Conservation (phyloP, 306 rosid genomes). For the Mucuna pruriens region DNA sequence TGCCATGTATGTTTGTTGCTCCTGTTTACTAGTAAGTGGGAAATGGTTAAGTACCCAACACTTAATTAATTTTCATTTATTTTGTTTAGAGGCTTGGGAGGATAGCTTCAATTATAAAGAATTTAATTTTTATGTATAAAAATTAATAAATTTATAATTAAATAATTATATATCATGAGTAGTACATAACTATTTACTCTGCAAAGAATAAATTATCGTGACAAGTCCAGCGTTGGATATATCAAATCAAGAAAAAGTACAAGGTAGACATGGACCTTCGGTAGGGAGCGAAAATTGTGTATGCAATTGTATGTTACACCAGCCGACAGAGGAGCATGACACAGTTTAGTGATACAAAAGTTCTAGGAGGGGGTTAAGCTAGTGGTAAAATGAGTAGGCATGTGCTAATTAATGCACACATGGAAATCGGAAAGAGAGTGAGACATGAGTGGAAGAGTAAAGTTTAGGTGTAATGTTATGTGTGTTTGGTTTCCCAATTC, state of each 20-base stretch:
- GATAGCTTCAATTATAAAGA: constrained; percentile 12
- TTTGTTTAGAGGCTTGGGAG: constrained; percentile 15
- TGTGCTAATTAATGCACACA: constrained; percentile 35
- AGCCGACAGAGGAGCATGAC: constrained; percentile 35
- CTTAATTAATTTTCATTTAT: constrained; percentile 25
- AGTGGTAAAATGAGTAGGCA: neutral
- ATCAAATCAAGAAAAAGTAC: constrained; percentile 30
- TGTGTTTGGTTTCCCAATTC: neutral
- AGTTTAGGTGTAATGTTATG: neutral
- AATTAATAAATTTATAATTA: too few relatives aligned
- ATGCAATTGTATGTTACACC: neutral
- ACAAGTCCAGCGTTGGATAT: constrained; percentile 13
- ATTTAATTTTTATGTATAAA: too few relatives aligned
- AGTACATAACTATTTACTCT: too few relatives aligned
- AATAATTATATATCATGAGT: too few relatives aligned
- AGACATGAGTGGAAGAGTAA: neutral
- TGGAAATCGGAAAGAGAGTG: neutral
- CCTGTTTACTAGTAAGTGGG: neutral
- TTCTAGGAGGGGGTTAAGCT: neutral
- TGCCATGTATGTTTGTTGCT: constrained; percentile 8
- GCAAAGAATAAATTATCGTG: neutral
- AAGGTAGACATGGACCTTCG: constrained; percentile 7
- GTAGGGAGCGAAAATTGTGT: constrained; percentile 34
- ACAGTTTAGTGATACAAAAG: neutral
- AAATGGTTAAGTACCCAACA: constrained; percentile 8